These are phyloP conservation scores for Chenopodium quinoa DNA, from an alignment of 148 eudicot genomes.

Conservation along the genomic window DNA sequence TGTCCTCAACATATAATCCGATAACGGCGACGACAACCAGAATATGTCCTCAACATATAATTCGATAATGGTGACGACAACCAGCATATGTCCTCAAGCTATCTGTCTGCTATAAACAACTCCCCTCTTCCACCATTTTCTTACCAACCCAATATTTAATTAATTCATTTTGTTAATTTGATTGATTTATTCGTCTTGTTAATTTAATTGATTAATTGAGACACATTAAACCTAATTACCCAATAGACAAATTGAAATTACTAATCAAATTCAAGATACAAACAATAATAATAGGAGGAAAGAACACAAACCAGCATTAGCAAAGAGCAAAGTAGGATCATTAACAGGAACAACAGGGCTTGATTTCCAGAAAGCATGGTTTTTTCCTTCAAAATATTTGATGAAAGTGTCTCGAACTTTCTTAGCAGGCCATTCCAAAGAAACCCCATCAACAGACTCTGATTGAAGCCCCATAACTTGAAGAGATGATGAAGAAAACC, in stretches of 20 bases:
- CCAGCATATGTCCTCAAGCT: no score
- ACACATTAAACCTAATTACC: no score
- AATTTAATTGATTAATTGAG: no score
- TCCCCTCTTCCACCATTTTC: no score
- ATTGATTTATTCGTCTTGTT: no score
- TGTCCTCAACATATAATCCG: not conserved
- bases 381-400: slow-evolving; percentile 52
- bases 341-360: slow-evolving; percentile 94
- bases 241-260: not conserved
- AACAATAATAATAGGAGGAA: not conserved
- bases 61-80: not conserved
- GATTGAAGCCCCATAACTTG: slow-evolving; percentile 26
- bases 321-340: slow-evolving; percentile 92
- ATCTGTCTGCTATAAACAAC: no score
- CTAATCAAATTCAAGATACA: not conserved
- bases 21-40: not conserved
- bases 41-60: not conserved
- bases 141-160: no score
- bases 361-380: slow-evolving; percentile 66
- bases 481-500: slow-evolving; percentile 1
- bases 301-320: slow-evolving; percentile 74
- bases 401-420: slow-evolving; percentile 64
- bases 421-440: slow-evolving; percentile 63
- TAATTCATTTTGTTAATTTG: no score
- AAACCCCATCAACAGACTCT: slow-evolving; percentile 41